phyloP scores from a whole-genome alignment of 129 eudicot genomes.

The Apium graveolens region DNA sequence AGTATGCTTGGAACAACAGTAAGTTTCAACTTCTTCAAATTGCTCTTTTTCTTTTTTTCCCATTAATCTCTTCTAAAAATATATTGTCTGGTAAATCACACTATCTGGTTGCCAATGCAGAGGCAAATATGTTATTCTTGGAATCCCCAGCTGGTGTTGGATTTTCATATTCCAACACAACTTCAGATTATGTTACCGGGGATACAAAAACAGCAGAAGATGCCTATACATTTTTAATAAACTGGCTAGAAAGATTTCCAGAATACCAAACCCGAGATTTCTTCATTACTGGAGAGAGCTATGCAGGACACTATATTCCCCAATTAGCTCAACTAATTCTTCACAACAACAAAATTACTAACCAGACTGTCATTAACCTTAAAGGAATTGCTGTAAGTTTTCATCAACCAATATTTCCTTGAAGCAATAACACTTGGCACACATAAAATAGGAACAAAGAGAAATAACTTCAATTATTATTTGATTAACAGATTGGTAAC shows the following conservation, averaged over 20 bases:
- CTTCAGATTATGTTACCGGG: conserved; percentile 36
- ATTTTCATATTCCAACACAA: conserved; percentile 44
- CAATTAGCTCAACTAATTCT: conserved; percentile 45
- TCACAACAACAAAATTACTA: conserved; percentile 32
- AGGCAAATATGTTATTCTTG: conserved; percentile 48
- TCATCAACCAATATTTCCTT: background rate
- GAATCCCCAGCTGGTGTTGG: conserved; percentile 66
- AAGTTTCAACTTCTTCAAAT: too few relatives aligned
- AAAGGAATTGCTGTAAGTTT: conserved; percentile 47
- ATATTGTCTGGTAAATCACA: background rate
- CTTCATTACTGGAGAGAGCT: conserved; percentile 46
- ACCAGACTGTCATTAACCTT: conserved; percentile 37
- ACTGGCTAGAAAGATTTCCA: conserved; percentile 52
- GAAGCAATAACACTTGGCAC: background rate
- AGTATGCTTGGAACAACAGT: conserved; percentile 49
- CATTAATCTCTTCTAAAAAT: background rate
- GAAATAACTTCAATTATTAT: background rate
- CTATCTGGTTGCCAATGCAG: conserved; percentile 8
- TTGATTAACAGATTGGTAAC: background rate
- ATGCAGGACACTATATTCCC: conserved; percentile 55
- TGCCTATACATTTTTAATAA: conserved; percentile 36
- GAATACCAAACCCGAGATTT: conserved; percentile 41
- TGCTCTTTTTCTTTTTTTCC: too few relatives aligned
- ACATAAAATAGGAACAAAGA: background rate
- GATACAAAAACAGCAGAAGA: conserved; percentile 45